Conservation (phyloP, 2,329 filamentous ascomycete species). For the Aspergillus terreus region DNA sequence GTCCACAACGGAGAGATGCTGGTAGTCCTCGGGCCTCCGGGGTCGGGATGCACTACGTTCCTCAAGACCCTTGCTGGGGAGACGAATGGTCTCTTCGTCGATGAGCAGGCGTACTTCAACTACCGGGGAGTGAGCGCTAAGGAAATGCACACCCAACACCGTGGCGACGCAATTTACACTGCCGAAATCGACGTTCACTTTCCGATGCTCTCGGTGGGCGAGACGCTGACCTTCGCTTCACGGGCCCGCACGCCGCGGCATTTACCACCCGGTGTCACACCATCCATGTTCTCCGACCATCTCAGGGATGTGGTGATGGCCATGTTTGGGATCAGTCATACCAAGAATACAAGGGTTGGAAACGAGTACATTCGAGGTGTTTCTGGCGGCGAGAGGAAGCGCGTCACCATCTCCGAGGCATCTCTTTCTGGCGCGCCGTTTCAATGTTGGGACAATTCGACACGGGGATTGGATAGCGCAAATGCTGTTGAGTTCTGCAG, state of each 20-base stretch:
- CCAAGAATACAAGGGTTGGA: no score
- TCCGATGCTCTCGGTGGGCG: conserved; percentile 60
- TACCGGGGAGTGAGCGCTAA: conserved; percentile 66
- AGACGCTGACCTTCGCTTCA: conserved; percentile 74
- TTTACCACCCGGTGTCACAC: background rate
- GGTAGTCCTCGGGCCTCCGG: conserved; percentile 43
- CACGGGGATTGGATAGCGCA: no score
- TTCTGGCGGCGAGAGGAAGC: no score
- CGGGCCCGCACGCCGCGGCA: conserved; percentile 49
- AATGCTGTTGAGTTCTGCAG: no score
- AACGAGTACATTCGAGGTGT: no score
- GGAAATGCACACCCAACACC: conserved; percentile 63
- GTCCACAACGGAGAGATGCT: conserved; percentile 49
- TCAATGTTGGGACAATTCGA: no score
- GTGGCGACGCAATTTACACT: background rate
- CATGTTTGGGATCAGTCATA: no score
- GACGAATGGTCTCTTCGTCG: conserved; percentile 69
- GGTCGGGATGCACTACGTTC: conserved; percentile 64
- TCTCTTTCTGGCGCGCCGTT: no score
- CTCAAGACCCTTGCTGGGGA: conserved; percentile 77
- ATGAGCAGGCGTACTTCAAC: conserved; percentile 64
- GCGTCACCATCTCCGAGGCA: no score
- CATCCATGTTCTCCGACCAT: no score
- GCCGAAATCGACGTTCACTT: conserved; percentile 47
- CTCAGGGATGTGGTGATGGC: no score